Percentiles rank a stretch among this genome's conserved stretches.
Evolutionary conservation across 257 asterid species (phyloP).

Genomic region (Solanum chaucha): DNA sequence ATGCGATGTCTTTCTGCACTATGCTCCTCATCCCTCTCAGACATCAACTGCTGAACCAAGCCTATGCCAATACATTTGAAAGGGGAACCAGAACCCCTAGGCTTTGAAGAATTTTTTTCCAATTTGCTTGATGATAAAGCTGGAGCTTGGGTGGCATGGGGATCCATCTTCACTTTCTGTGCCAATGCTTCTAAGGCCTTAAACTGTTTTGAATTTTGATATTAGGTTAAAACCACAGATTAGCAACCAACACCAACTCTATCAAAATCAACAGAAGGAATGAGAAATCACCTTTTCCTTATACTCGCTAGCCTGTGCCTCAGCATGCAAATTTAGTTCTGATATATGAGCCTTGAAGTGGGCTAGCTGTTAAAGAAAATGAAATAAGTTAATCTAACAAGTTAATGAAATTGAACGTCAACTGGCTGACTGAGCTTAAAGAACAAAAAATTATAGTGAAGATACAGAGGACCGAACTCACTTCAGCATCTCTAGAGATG

Average conservation of each 20-base stretch:
- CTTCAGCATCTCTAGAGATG: constrained; percentile 77
- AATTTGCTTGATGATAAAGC: constrained; percentile 56
- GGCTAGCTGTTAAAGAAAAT: constrained; percentile 39
- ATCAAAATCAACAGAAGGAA: neutral
- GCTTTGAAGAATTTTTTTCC: constrained; percentile 64
- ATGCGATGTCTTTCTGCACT: constrained; percentile 67
- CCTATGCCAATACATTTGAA: constrained; percentile 97
- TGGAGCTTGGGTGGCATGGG: constrained; percentile 33
- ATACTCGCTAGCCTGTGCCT: constrained; percentile 92
- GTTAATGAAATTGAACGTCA: neutral
- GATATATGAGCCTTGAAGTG: constrained; percentile 80
- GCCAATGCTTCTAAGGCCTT: constrained; percentile 85
- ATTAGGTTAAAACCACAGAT: neutral
- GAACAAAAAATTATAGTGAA: neutral
- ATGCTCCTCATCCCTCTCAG: constrained; percentile 90
- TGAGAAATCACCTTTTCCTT: constrained; percentile 69
- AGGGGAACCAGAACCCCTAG: constrained; percentile 97
- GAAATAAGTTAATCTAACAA: neutral
- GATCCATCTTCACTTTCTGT: constrained; percentile 72
- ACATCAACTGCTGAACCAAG: constrained; percentile 79
- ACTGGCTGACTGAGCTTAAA: too few species aligned
- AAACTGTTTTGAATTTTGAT: constrained; percentile 42
- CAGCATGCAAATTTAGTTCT: constrained; percentile 84
- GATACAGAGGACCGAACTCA: constrained; percentile 5
- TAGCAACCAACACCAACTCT: neutral